Conservation (phyloP, 129 eudicot genomes). For the Lactuca sativa region DNA sequence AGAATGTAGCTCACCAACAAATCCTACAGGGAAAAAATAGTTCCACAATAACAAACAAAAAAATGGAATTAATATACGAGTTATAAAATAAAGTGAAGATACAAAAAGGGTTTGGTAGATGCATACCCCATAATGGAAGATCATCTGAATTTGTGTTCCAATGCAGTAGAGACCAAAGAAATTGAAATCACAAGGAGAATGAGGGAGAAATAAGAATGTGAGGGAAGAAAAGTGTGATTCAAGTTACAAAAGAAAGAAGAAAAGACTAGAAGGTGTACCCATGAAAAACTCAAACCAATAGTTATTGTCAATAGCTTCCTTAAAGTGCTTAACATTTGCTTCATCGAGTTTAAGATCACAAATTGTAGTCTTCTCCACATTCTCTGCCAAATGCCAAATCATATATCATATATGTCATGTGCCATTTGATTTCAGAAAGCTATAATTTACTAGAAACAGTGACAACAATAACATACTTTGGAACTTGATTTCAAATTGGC, state of each 20-base stretch:
- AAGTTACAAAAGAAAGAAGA: background rate
- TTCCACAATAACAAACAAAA: background rate
- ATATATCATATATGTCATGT: constrained; percentile 7
- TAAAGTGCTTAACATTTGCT: constrained; percentile 76
- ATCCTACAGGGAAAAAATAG: constrained; percentile 47
- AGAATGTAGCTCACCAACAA: constrained; percentile 86
- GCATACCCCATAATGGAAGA: constrained; percentile 94
- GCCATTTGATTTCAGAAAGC: constrained; percentile 12
- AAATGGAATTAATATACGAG: background rate
- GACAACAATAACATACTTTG: constrained; percentile 52
- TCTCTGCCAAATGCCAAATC: constrained; percentile 44
- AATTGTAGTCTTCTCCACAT: constrained; percentile 65
- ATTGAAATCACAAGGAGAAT: constrained; percentile 25
- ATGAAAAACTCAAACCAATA: constrained; percentile 98
- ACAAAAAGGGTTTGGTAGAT: constrained; percentile 8
- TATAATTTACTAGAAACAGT: constrained; percentile 7
- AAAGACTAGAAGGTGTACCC: constrained; percentile 50
- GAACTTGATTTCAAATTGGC: constrained; percentile 75
- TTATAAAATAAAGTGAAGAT: background rate
- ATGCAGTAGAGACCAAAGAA: constrained; percentile 35
- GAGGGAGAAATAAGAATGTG: background rate
- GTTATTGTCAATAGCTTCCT: constrained; percentile 90
- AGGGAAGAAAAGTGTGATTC: background rate
- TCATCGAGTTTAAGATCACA: constrained; percentile 87
- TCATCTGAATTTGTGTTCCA: constrained; percentile 61